Percentiles rank a stretch among this genome's conserved stretches.
Evolutionary conservation across 2,329 filamentous ascomycete species (phyloP).

Genomic region (Fusarium nygamai): DNA sequence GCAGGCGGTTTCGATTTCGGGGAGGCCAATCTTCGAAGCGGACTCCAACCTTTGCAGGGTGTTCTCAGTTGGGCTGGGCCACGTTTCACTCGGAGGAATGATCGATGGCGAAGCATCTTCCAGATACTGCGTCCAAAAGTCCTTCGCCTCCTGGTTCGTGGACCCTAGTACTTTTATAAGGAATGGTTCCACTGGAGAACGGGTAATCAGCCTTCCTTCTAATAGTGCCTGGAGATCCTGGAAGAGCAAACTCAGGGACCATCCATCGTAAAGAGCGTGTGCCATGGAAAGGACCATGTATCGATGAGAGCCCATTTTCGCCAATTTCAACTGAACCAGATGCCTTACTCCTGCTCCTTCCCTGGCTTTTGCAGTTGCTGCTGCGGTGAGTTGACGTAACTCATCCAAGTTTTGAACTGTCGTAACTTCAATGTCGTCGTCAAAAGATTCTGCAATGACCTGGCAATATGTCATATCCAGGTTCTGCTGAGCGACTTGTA

Average conservation of each 20-base stretch:
- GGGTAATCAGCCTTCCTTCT: slow-evolving; percentile 49
- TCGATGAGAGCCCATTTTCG: slow-evolving; percentile 43
- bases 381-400: slow-evolving; percentile 49
- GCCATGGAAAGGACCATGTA: slow-evolving; percentile 76
- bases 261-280: slow-evolving; percentile 91
- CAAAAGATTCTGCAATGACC: slow-evolving; percentile 50
- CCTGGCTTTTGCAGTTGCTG: slow-evolving; percentile 51
- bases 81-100: slow-evolving; percentile 26
- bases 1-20: slow-evolving; percentile 64
- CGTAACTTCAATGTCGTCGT: slow-evolving; percentile 34
- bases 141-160: slow-evolving; percentile 35
- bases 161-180: slow-evolving; percentile 50
- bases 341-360: slow-evolving; percentile 47
- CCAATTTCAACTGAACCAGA: slow-evolving; percentile 62
- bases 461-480: slow-evolving; percentile 63
- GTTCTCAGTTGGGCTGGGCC: neutral
- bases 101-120: slow-evolving; percentile 57
- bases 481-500: slow-evolving; percentile 69
- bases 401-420: slow-evolving; percentile 46
- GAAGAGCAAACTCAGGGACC: slow-evolving; percentile 81
- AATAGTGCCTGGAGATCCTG: slow-evolving; percentile 76
- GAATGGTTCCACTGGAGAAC: slow-evolving; percentile 62
- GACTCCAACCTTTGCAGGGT: slow-evolving; percentile 28
- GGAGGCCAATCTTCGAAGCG: neutral
- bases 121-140: slow-evolving; percentile 79